A percentile compares a stretch with the other conserved stretches of the same genome.
Conservation (phyloP, 169 alveolate species). For the Plasmodium sp. region DNA sequence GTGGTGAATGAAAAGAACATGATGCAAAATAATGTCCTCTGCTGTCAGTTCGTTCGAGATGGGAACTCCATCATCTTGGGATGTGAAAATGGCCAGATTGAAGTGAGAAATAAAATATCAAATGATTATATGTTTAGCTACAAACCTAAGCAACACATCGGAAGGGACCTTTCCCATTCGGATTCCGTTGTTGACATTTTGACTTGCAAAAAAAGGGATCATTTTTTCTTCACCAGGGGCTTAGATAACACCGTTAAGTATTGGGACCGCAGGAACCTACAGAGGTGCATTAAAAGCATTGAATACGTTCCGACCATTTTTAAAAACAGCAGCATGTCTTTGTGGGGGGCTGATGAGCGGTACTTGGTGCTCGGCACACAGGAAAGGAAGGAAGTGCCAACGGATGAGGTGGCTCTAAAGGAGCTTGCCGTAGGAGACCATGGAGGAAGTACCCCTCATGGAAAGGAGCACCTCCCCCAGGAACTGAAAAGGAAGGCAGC, state of each 20-base stretch:
- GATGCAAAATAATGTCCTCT: conserved; percentile 24
- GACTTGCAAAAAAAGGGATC: conserved; percentile 15
- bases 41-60: conserved; percentile 28
- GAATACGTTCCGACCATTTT: neutral
- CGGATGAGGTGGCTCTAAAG: neutral
- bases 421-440: neutral
- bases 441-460: neutral
- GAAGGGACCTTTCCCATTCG: neutral
- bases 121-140: conserved; percentile 38
- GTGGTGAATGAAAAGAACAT: conserved; percentile 44
- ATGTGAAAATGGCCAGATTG: conserved; percentile 39
- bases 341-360: conserved; percentile 2
- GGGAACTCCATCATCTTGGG: conserved; percentile 50
- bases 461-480: neutral
- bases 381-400: neutral
- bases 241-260: conserved; percentile 36
- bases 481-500: neutral
- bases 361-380: conserved; percentile 5
- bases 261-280: conserved; percentile 50
- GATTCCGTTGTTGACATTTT: conserved; percentile 38
- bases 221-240: conserved; percentile 46
- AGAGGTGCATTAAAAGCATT: conserved; percentile 1
- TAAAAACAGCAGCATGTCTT: conserved; percentile 36
- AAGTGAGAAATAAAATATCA: conserved; percentile 48
- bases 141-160: neutral